Percentiles rank a stretch among this genome's conserved stretches.
Evolutionary conservation across 2,329 filamentous ascomycete genomes (phyloP).

Genomic region (Apiospora phragmitis): DNA sequence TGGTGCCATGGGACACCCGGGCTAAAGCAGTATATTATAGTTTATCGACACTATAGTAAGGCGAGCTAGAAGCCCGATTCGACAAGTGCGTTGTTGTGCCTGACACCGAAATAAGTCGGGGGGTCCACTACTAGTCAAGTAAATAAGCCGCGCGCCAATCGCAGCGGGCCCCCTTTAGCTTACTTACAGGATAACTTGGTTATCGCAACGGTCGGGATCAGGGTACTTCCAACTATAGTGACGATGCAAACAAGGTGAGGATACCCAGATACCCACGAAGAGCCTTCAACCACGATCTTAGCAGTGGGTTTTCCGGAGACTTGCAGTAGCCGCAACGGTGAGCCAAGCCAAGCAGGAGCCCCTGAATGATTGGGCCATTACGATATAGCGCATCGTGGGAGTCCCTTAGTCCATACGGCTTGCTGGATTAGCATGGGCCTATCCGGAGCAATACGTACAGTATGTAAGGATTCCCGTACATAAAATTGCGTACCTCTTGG

Average conservation of each 20-base stretch:
- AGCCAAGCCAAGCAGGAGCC: conserved; percentile 10
- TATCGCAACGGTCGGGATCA: not conserved
- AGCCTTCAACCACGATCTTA: not conserved
- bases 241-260: conserved; percentile 3
- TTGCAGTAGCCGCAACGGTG: conserved; percentile 14
- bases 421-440: conserved; percentile 2
- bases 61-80: not conserved
- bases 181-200: not conserved
- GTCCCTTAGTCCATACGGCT: not conserved
- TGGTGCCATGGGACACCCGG: not conserved
- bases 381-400: conserved; percentile 3
- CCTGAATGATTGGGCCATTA: conserved; percentile 6
- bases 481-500: not conserved
- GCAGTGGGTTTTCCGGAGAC: conserved; percentile 7
- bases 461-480: not conserved
- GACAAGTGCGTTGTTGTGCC: not conserved
- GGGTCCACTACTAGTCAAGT: not conserved
- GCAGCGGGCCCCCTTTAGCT: not conserved
- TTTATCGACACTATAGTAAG: not conserved
- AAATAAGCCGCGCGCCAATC: conserved; percentile 6
- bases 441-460: not conserved
- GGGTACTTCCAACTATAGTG: not conserved
- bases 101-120: not conserved
- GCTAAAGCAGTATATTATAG: not conserved
- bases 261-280: conserved; percentile 3